Conservation (phyloP, 371 early-diverging fungal species). For the Mycotypha africana region DNA sequence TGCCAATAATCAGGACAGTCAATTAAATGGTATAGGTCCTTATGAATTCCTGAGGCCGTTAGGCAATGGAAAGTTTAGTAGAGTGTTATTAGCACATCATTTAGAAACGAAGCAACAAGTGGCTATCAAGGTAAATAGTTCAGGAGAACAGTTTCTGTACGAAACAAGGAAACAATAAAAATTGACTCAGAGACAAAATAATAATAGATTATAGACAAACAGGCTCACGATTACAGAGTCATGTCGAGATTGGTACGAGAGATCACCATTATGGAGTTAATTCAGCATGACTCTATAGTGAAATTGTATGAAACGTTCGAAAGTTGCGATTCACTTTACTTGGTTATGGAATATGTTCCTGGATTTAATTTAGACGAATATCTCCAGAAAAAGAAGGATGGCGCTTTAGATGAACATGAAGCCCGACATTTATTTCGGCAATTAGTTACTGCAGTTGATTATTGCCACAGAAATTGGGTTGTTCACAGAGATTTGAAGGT, state of each 20-base stretch:
- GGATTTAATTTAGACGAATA: slow-evolving; percentile 57
- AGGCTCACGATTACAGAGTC: slow-evolving; percentile 72
- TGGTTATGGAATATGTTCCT: slow-evolving; percentile 64
- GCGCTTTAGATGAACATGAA: slow-evolving; percentile 51
- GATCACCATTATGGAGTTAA: slow-evolving; percentile 79
- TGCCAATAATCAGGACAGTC: slow-evolving; percentile 47
- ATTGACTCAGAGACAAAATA: too few relatives aligned
- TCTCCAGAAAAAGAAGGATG: slow-evolving; percentile 31
- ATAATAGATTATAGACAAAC: slow-evolving; percentile 80
- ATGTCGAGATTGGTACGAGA: slow-evolving; percentile 79
- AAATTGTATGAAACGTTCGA: slow-evolving; percentile 88
- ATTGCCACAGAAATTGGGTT: slow-evolving; percentile 68
- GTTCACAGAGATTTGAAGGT: slow-evolving; percentile 82
- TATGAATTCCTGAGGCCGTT: slow-evolving; percentile 73
- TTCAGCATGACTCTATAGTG: slow-evolving; percentile 84
- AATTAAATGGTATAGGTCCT: slow-evolving; percentile 55
- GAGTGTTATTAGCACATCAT: slow-evolving; percentile 79
- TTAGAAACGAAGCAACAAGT: slow-evolving; percentile 50
- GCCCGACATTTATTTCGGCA: slow-evolving; percentile 68
- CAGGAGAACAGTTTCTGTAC: not conserved
- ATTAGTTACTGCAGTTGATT: slow-evolving; percentile 62
- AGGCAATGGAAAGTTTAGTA: slow-evolving; percentile 81
- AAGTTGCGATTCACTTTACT: slow-evolving; percentile 74
- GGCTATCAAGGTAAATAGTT: slow-evolving; percentile 33
- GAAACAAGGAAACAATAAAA: slow-evolving; percentile 9